These are phyloP conservation scores for Allomyces macrogynus DNA, from an alignment of 192 early-diverging fungal species.

Conservation along the genomic window DNA sequence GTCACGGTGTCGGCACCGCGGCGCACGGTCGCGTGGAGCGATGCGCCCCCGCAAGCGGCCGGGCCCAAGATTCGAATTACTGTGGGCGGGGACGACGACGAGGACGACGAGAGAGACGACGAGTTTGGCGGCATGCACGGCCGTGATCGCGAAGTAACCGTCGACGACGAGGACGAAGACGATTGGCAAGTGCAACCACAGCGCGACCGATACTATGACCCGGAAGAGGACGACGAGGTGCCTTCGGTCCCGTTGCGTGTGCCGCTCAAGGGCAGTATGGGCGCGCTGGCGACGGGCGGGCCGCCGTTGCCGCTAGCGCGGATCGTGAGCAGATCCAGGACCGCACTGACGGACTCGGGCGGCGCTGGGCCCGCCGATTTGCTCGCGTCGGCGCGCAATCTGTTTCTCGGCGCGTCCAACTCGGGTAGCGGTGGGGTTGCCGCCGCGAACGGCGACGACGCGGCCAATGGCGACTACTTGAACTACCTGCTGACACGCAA, in stretches of 20 bases:
- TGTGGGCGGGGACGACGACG: background rate
- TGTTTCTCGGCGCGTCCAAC: background rate
- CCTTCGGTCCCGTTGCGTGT: background rate
- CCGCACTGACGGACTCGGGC: background rate
- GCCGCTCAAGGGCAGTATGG: background rate
- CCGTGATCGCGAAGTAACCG: background rate
- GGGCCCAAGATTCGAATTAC: background rate
- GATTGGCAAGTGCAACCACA: background rate
- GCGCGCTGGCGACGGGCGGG: background rate
- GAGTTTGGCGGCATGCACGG: background rate
- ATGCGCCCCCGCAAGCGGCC: background rate
- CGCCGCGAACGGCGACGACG: conserved; percentile 9
- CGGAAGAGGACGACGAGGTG: background rate
- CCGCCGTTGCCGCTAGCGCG: background rate
- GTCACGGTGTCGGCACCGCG: no score
- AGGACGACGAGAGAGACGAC: background rate
- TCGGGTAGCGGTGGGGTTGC: no score
- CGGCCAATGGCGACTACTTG: conserved; percentile 33
- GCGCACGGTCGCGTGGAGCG: background rate
- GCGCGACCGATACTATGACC: background rate
- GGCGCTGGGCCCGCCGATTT: background rate
- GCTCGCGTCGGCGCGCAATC: background rate
- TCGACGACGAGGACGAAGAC: background rate
- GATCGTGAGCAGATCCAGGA: background rate
- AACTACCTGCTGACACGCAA: conserved; percentile 23